These are phyloP conservation scores for Monosporascus sp. DNA, from an alignment of 2,329 filamentous ascomycete species.

Conservation along the genomic window DNA sequence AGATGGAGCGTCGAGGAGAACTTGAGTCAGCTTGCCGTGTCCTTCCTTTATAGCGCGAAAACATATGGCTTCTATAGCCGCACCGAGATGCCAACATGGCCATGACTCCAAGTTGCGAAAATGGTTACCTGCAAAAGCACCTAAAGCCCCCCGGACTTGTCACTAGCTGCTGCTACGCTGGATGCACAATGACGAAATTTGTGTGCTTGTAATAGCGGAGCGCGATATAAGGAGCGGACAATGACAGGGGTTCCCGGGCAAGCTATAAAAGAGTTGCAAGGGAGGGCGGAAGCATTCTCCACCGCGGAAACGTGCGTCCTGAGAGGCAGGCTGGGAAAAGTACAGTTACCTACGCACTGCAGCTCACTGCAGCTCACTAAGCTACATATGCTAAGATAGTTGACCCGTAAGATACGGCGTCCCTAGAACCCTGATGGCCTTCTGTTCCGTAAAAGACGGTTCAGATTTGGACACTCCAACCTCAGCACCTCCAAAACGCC, in stretches of 20 bases:
- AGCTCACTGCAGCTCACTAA: too few relatives aligned
- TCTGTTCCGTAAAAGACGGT: neutral
- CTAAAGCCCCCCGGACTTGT: neutral
- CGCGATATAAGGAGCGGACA: neutral
- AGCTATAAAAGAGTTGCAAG: neutral
- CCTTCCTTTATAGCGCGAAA: too few relatives aligned
- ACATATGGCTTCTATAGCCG: too few relatives aligned
- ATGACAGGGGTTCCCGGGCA: neutral
- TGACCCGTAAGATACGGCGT: too few relatives aligned
- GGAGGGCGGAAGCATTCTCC: neutral
- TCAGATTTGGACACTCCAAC: neutral
- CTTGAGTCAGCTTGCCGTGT: too few relatives aligned
- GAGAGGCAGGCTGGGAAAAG: too few relatives aligned
- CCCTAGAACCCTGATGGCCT: too few relatives aligned
- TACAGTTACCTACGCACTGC: too few relatives aligned
- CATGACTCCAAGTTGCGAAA: neutral
- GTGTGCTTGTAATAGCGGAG: neutral
- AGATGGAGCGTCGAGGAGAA: neutral
- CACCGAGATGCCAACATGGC: too few relatives aligned
- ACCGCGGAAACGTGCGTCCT: neutral
- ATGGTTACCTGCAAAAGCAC: neutral
- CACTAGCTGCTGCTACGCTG: neutral
- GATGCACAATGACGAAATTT: neutral
- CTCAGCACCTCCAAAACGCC: neutral
- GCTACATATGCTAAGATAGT: too few relatives aligned